Evolutionary conservation across 1,284 basidiomycete species (phyloP).

Genomic region (Fomitiporia mediterranea): DNA sequence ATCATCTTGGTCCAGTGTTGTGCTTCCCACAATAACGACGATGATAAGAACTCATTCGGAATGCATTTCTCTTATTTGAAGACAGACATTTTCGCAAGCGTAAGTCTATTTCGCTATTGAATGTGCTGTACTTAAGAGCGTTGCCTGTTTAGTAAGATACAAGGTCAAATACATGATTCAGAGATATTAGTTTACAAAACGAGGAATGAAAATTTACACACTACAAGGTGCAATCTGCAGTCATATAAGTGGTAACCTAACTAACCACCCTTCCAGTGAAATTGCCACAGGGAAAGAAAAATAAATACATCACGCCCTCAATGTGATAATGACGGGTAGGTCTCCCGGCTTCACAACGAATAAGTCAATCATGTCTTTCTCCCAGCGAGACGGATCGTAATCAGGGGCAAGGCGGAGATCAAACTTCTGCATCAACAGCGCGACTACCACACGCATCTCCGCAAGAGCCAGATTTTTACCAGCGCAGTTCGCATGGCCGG

Average conservation of each 20-base stretch:
- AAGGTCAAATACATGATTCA: no score
- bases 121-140: no score
- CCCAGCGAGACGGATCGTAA: conserved; percentile 7
- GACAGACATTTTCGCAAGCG: no score
- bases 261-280: background rate
- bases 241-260: background rate
- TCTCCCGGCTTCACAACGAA: conserved; percentile 12
- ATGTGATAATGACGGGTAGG: conserved; percentile 6
- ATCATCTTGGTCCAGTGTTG: no score
- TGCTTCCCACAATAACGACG: no score
- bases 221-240: no score
- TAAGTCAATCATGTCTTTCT: conserved; percentile 3
- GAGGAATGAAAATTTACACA: no score
- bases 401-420: conserved; percentile 21
- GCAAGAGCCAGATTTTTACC: conserved; percentile 32
- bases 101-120: no score
- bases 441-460: conserved; percentile 31
- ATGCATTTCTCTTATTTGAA: no score
- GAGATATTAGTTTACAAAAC: no score
- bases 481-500: conserved; percentile 33
- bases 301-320: background rate
- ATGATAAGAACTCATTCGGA: no score
- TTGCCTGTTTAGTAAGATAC: no score
- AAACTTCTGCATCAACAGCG: conserved; percentile 29
- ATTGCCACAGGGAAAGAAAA: background rate